Base-by-base conservation (phyloP, 2,329 filamentous ascomycete genomes). In the Paraphoma chrysanthemicola region DNA sequence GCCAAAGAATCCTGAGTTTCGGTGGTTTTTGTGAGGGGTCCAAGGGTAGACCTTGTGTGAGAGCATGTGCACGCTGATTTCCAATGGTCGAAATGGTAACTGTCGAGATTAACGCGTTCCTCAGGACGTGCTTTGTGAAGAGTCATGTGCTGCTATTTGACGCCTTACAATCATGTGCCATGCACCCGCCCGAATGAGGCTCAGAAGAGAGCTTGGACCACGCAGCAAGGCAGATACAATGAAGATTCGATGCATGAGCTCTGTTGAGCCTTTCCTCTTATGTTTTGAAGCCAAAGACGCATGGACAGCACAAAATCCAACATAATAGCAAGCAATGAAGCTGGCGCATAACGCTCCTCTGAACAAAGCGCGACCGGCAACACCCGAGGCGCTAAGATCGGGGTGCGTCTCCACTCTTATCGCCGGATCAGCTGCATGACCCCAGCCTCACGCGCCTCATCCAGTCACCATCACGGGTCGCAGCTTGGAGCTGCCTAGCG, bases 1-100 rank as follows among this genome's bases (percentile, higher is more conserved):
- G 3, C 80, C 80, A 12, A 69, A 62, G 47, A 75, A 66, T 48
- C 66, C 69, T 8, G 79, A 81, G 18, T 82, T 82, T 54, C 74
- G 80, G 56, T 82, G 80, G 80, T 77, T 77, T 43, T 60, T 75
- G 63, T 75, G 63, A 41, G 50, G 31, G 36, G 18, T 29, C 23
- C n/a, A 16, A 9, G 23, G 23, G 2, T 6, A 10, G 41, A n/a
- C 3, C 4, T 16, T 43, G 41, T 10, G 12, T 9, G 12, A 10
- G 12, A 16, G 41, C 41, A 17, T 43, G 12, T 43, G 4, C 12
- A 23, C 23, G 23, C 23, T 23, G 23, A 23, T 23, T 23, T 23
- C 5, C 23, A 5, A 23, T 23, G 23, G 23, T 23, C 23, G 5
- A 23, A 2, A 23, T 23, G 23, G 23, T 5, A 5, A 23, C 2